phyloP scores from a whole-genome alignment of 2,329 filamentous ascomycete species.

The Xylariaceae sp. region DNA sequence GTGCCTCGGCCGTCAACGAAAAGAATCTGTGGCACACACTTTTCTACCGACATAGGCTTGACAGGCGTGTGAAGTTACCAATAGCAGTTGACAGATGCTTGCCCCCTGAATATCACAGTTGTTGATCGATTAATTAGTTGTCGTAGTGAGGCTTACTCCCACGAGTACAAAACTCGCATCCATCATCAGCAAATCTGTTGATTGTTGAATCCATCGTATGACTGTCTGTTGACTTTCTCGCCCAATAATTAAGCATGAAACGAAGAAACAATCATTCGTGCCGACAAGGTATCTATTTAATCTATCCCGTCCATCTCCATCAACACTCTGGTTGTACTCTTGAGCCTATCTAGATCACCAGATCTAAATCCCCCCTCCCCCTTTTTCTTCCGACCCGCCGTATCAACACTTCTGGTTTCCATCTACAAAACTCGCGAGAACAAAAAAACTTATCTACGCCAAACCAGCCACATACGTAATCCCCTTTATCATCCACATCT shows the following conservation, averaged over 20 bases:
- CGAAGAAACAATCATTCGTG: not conserved
- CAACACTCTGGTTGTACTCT: not conserved
- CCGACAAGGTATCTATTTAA: not conserved
- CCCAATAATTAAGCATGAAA: not conserved
- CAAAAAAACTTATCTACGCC: not conserved
- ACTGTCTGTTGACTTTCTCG: not conserved
- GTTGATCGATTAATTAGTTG: not conserved
- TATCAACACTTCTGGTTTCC: not conserved
- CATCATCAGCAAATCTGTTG: not conserved
- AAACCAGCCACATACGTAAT: not conserved
- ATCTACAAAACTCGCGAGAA: not conserved
- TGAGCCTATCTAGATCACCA: not conserved
- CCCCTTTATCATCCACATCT: too few relatives aligned
- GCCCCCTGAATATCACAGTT: not conserved
- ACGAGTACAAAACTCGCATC: not conserved
- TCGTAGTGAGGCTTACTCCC: not conserved
- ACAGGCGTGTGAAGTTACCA: not conserved
- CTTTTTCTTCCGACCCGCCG: not conserved
- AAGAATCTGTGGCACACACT: not conserved
- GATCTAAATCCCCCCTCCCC: not conserved
- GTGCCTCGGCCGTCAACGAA: not conserved
- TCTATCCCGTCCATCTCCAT: not conserved
- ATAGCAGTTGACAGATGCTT: not conserved
- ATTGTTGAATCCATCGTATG: not conserved
- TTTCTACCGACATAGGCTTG: not conserved